Percentiles rank a stretch among this genome's conserved stretches.
phyloP scores from a whole-genome alignment of 345 rosid genomes.

The Limnanthes douglasii region DNA sequence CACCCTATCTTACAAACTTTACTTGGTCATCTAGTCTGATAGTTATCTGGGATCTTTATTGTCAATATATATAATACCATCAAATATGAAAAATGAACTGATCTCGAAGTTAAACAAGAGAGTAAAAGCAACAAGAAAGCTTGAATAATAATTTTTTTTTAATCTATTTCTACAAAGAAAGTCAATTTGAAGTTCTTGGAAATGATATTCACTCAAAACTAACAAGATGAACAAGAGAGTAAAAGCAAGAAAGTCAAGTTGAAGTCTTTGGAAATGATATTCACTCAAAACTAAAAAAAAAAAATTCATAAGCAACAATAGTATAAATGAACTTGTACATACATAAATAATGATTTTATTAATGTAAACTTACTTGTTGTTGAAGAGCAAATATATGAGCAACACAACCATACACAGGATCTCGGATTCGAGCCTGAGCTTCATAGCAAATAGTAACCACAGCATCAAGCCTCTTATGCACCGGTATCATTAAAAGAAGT shows the following conservation, averaged over 20 bases:
- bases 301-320: neutral
- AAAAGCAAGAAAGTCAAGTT: neutral
- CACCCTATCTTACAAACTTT: too few species aligned
- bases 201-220: slow-evolving; percentile 6
- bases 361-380: slow-evolving; percentile 57
- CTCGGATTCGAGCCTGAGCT: slow-evolving; percentile 64
- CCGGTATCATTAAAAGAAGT: slow-evolving; percentile 52
- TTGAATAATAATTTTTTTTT: slow-evolving; percentile 1
- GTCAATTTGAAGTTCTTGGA: neutral
- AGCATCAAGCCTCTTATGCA: slow-evolving; percentile 52
- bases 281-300: neutral
- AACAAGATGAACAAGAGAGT: too few species aligned
- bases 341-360: too few species aligned
- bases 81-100: too few species aligned
- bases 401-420: slow-evolving; percentile 80
- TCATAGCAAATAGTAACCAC: slow-evolving; percentile 70
- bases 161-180: slow-evolving; percentile 2
- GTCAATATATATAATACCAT: too few species aligned
- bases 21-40: too few species aligned
- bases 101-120: neutral
- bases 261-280: slow-evolving; percentile 1
- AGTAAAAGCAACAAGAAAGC: neutral
- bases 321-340: too few species aligned
- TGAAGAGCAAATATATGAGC: slow-evolving; percentile 75
- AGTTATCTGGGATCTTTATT: too few species aligned